Evolutionary conservation across 2,329 filamentous ascomycete species (phyloP), one percentile per base, ranked within the genome.

Genomic region (Aureobasidium leucospermi): DNA sequence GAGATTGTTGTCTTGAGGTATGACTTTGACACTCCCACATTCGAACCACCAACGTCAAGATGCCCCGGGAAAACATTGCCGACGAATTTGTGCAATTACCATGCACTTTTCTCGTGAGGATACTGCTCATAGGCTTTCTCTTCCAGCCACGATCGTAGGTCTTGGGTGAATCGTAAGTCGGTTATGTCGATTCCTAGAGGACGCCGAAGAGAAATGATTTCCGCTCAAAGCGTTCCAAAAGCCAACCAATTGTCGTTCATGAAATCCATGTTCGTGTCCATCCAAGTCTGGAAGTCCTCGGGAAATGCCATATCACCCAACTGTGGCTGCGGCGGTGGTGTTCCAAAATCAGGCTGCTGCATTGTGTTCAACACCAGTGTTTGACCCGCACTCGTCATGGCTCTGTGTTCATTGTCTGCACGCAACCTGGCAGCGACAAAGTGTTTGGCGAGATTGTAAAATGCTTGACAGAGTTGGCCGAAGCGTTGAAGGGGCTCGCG

Each of bases 401-500:
- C 11, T 29, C 29, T 15, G 8, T 43, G 51, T 13, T 46, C 52
- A 34, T 48, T 15, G 6, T 59, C 39, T n/a, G 46, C 58, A 28
- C 58, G 46, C 39, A 59, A 15, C 23, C 47, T 13, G 6, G 58
- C 58, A 3, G 58, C 59, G 1, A 66, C 62, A 52, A 65, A 66
- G 23, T 62, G 41, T 34, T 63, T 62, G 6, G 66, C 66, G 28
- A 68, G 63, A 16, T 61, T 63, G 58, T 58, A 63, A 61, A 68
- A 68, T 43, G 64, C 60, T 32, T 65, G 58, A 60, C 65, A 66
- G 16, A 66, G 63, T 15, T 63, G 63, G 13, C 62, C 59, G 13
- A 67, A 58, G 1, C 59, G 49, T 9, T 58, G 47, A 4, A 63
- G 58, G 4, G 59, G 51, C 11, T 60, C 58, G 4, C 52, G 52